phyloP scores from a whole-genome alignment of 441 rosid genomes.

The Adansonia rubrostipa region DNA sequence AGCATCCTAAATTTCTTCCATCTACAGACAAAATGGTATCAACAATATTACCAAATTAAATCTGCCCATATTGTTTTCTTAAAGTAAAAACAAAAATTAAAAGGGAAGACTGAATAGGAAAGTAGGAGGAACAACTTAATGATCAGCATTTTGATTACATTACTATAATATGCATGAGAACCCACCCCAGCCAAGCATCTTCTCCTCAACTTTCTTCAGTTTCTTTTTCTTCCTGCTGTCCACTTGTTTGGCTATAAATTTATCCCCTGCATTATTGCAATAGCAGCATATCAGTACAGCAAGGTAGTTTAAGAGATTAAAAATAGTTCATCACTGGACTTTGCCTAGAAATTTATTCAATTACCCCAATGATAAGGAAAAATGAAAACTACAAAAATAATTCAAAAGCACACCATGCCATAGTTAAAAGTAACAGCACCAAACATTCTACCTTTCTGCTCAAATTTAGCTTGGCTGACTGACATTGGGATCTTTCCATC shows the following conservation, averaged over 20 bases:
- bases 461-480: slow-evolving; percentile 80
- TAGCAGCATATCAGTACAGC: slow-evolving; percentile 13
- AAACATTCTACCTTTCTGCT: slow-evolving; percentile 77
- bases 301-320: neutral
- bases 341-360: neutral
- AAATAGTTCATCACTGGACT: slow-evolving; percentile 18
- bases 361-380: slow-evolving; percentile 12
- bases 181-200: slow-evolving; percentile 97
- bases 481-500: slow-evolving; percentile 78
- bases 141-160: neutral
- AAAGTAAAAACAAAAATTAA: neutral
- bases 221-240: slow-evolving; percentile 92
- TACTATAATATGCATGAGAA: slow-evolving; percentile 24
- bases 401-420: slow-evolving; percentile 6
- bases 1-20: neutral
- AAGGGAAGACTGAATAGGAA: neutral
- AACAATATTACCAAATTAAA: neutral
- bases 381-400: slow-evolving; percentile 3
- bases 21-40: neutral
- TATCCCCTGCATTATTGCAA: slow-evolving; percentile 66
- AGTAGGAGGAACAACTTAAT: neutral
- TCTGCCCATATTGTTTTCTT: neutral
- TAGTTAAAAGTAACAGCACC: slow-evolving; percentile 19
- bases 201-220: slow-evolving; percentile 86
- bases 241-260: slow-evolving; percentile 71